A percentile compares a stretch with the other conserved stretches of the same genome.
phyloP scores from a whole-genome alignment of 2,329 filamentous ascomycete species.

The Pseudofabraea citricarpa region DNA sequence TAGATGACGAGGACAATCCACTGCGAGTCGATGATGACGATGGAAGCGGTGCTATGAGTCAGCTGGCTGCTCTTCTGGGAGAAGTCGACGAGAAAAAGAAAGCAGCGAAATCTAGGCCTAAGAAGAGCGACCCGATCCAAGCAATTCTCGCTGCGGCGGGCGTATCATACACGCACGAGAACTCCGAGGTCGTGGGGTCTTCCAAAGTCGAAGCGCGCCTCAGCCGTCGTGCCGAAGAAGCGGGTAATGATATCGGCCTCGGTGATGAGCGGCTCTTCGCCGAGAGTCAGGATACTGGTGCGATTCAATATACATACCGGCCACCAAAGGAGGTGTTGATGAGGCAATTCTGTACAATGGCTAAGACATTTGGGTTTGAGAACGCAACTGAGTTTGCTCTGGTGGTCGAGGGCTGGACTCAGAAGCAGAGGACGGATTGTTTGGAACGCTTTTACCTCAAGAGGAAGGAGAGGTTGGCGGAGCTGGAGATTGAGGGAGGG shows the following conservation, averaged over 20 bases:
- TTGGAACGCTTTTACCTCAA: conserved; percentile 75
- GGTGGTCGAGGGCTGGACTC: conserved; percentile 85
- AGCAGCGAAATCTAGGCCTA: conserved; percentile 34
- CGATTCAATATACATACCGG: conserved; percentile 31
- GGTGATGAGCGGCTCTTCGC: conserved; percentile 55
- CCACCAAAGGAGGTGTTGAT: conserved; percentile 70
- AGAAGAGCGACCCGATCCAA: conserved; percentile 68
- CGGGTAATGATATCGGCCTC: conserved; percentile 36
- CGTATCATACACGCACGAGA: conserved; percentile 94
- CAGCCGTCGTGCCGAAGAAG: conserved; percentile 59
- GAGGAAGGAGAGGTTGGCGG: conserved; percentile 34
- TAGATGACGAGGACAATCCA: conserved; percentile 44
- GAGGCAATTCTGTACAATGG: conserved; percentile 90
- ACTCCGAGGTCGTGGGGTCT: conserved; percentile 88
- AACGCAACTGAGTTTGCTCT: conserved; percentile 81
- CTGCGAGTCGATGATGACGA: conserved; percentile 40
- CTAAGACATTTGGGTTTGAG: conserved; percentile 69
- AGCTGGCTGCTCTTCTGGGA: conserved; percentile 59
- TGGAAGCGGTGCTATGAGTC: conserved; percentile 60
- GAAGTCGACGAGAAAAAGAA: conserved; percentile 42
- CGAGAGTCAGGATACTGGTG: conserved; percentile 28
- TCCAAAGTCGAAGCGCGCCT: conserved; percentile 88
- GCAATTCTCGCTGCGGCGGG: conserved; percentile 85
- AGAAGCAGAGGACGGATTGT: conserved; percentile 72
- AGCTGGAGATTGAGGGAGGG: conserved; percentile 7